Conservation (phyloP, 2,329 filamentous ascomycete species). For the Alternaria gansuensis region DNA sequence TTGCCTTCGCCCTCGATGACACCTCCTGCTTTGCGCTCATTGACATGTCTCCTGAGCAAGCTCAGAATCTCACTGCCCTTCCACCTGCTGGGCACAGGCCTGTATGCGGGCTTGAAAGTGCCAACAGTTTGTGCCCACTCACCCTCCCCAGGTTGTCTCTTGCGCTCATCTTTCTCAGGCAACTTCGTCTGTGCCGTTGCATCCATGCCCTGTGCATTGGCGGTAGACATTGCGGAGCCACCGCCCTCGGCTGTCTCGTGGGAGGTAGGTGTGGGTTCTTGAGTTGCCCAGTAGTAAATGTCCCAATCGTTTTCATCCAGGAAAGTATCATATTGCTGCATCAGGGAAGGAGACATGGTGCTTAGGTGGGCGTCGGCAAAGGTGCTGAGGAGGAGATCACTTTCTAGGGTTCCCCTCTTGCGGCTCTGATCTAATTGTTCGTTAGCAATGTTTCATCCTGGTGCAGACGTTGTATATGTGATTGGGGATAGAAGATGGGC, state of each 20-base stretch:
- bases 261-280: conserved; percentile 72
- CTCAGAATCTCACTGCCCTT: conserved; percentile 79
- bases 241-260: conserved; percentile 65
- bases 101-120: conserved; percentile 91
- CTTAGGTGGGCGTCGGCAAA: conserved; percentile 84
- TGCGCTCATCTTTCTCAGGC: conserved; percentile 58
- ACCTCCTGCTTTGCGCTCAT: conserved; percentile 70
- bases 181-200: conserved; percentile 57
- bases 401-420: conserved; percentile 94
- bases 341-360: conserved; percentile 75
- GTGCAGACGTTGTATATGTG: neutral
- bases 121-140: conserved; percentile 98
- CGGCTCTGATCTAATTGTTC: conserved; percentile 81
- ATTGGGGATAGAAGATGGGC: conserved; percentile 4
- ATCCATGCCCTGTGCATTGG: conserved; percentile 57
- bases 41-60: conserved; percentile 82
- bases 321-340: conserved; percentile 87
- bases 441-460: conserved; percentile 17
- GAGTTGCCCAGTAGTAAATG: conserved; percentile 99
- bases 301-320: conserved; percentile 99
- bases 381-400: conserved; percentile 93
- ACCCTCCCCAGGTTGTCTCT: conserved; percentile 66
- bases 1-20: conserved; percentile 52
- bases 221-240: conserved; percentile 55
- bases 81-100: conserved; percentile 89